Base-by-base conservation (phyloP, 164 flowering plant species). In the Chloranthus sessilifolius region DNA sequence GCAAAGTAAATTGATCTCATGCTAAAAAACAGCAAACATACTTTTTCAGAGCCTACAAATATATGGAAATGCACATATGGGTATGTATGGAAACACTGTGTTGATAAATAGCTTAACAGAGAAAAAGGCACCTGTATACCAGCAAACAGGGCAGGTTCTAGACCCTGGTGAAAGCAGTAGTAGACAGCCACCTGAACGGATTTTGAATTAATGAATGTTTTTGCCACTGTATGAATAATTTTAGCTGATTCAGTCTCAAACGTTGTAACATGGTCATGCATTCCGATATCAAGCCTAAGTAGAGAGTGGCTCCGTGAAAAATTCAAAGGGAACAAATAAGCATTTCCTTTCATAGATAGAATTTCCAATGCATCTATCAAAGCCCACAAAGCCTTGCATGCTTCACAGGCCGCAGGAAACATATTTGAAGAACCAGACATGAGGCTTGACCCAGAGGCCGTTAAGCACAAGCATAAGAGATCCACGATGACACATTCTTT, bases 351-450 rank as follows among this genome's bases (percentile, higher is more conserved):
- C 28, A 43, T 30, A 17, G 52, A 76, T 23, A 69, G 60, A 45
- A 61, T 64, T 68, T 88, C 99, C 26, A 67, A 47, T 33, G 88
- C 85, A 72, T 82, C 74, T 40, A 80, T 60, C 54, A 94, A 51
- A 22, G 75, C 82, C 95, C 97, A 94, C n/a, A 88, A 57, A 44
- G 88, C 95, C 59, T 71, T 74, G 63, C 88, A 81, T 9, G 88
- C 83, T 76, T 88, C 99, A 47, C 79, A 73, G 60, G 95, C 95
- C 58, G 84, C 89, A 48, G 83, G 83, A 49, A 77, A 60, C 61
- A 82, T 64, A 69, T 67, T 69, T 59, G 88, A 67, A 50, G 95
- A 82, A 54, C 92, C 95, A 37, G 88, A 74, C 53, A 63, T 68
- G 40, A 82, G 83, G 61, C 94, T 75, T 19, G 83, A 60, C 17